Percentiles rank a stretch among this genome's conserved stretches.
These are phyloP conservation scores for Protomyces pachydermus DNA, from an alignment of 1,139 yeast genomes.

Conservation along the genomic window DNA sequence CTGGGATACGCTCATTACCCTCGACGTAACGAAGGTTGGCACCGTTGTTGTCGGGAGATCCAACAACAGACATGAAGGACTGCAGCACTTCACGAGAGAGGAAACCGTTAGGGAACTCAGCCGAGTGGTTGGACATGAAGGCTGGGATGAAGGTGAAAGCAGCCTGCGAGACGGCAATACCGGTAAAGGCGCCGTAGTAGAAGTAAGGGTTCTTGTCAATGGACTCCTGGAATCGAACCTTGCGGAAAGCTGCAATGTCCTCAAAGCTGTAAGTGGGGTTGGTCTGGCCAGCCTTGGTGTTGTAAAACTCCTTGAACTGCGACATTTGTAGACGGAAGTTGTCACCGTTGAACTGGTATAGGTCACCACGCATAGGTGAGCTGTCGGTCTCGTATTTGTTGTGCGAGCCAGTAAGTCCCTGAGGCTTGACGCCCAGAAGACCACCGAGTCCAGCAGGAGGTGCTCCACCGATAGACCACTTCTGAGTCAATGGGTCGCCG, in stretches of 20 bases:
- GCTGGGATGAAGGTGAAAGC: slow-evolving; percentile 25
- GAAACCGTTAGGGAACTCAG: slow-evolving; percentile 26
- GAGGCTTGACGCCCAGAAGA: neutral
- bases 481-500: slow-evolving; percentile 6
- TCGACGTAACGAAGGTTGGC: slow-evolving; percentile 7
- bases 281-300: slow-evolving; percentile 5
- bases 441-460: slow-evolving; percentile 3
- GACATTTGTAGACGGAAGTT: slow-evolving; percentile 9
- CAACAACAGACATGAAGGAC: slow-evolving; percentile 16
- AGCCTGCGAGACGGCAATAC: slow-evolving; percentile 18
- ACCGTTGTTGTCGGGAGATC: neutral
- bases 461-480: slow-evolving; percentile 24
- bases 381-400: slow-evolving; percentile 26
- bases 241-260: slow-evolving; percentile 10
- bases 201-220: slow-evolving; percentile 9
- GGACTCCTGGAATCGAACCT: slow-evolving; percentile 13
- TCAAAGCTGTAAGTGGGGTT: slow-evolving; percentile 9
- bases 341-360: slow-evolving; percentile 22
- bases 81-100: slow-evolving; percentile 18
- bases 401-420: slow-evolving; percentile 22
- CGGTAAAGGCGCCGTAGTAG: slow-evolving; percentile 22
- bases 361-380: slow-evolving; percentile 22
- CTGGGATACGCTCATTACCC: slow-evolving; percentile 22
- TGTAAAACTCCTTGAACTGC: slow-evolving; percentile 16
- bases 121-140: slow-evolving; percentile 27